These are phyloP conservation scores for Ustilago hordei DNA, from an alignment of 1,284 basidiomycete species.

Conservation along the genomic window DNA sequence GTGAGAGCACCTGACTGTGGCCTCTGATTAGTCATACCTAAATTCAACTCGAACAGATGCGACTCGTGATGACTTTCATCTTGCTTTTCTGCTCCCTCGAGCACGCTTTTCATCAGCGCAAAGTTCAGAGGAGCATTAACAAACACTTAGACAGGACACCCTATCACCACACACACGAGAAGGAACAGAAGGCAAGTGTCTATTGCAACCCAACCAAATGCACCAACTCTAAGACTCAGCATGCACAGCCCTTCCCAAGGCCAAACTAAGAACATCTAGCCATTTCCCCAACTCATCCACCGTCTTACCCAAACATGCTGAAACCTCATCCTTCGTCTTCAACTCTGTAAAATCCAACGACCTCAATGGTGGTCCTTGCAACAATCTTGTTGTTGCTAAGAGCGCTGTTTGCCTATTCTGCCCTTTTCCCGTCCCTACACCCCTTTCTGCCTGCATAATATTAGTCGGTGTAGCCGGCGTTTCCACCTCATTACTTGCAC, in stretches of 20 bases:
- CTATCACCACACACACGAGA: background rate
- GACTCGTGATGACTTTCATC: too few species aligned
- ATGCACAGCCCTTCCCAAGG: slow-evolving; percentile 44
- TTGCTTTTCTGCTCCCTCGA: too few species aligned
- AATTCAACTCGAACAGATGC: too few species aligned
- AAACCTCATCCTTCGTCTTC: slow-evolving; percentile 76
- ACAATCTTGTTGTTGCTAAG: background rate
- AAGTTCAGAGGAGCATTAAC: too few species aligned
- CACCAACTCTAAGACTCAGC: slow-evolving; percentile 7
- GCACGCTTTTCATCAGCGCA: too few species aligned
- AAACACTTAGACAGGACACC: too few species aligned
- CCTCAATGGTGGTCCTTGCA: slow-evolving; percentile 72
- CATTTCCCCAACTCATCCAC: slow-evolving; percentile 84
- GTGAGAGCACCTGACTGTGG: too few species aligned
- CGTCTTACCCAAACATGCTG: slow-evolving; percentile 79
- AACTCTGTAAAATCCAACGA: slow-evolving; percentile 79
- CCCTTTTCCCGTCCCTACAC: background rate
- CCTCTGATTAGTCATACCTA: too few species aligned
- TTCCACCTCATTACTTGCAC: background rate
- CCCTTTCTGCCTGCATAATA: too few species aligned
- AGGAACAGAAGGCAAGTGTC: background rate
- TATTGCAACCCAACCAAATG: background rate
- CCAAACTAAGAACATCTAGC: slow-evolving; percentile 81
- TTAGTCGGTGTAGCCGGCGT: slow-evolving; percentile 1
- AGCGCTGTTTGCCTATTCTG: background rate